phyloP scores from a whole-genome alignment of 148 eudicot species.

The Limonium bicolor region DNA sequence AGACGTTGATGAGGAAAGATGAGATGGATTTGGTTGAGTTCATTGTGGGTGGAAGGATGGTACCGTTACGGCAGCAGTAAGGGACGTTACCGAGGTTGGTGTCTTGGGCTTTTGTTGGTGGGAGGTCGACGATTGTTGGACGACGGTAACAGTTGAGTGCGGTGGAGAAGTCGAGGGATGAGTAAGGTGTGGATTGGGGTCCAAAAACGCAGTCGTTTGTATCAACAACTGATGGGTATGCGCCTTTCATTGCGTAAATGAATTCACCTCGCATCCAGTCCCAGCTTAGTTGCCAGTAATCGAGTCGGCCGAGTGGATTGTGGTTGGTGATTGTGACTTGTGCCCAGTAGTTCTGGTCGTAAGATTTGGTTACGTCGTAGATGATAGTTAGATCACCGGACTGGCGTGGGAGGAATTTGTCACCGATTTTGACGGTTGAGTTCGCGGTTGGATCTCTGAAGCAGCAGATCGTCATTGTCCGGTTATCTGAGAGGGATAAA shows the following conservation, averaged over 20 bases:
- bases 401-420: slow-evolving; percentile 37
- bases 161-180: slow-evolving; percentile 28
- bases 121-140: slow-evolving; percentile 52
- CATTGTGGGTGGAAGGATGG: slow-evolving; percentile 49
- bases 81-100: slow-evolving; percentile 32
- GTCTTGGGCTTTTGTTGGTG: slow-evolving; percentile 41
- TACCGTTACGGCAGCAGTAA: slow-evolving; percentile 60
- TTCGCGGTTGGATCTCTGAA: slow-evolving; percentile 28
- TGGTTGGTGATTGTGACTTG: slow-evolving; percentile 41
- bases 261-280: slow-evolving; percentile 56
- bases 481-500: slow-evolving; percentile 13
- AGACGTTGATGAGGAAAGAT: slow-evolving; percentile 36
- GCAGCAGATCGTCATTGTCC: slow-evolving; percentile 43
- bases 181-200: slow-evolving; percentile 20
- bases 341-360: slow-evolving; percentile 34
- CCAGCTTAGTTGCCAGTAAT: slow-evolving; percentile 46
- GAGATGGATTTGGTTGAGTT: slow-evolving; percentile 45
- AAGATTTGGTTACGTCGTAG: slow-evolving; percentile 32
- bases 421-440: slow-evolving; percentile 17
- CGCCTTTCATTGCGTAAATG: slow-evolving; percentile 49
- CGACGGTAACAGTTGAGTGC: slow-evolving; percentile 39
- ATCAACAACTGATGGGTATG: slow-evolving; percentile 30
- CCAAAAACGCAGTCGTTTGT: slow-evolving; percentile 38
- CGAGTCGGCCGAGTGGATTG: slow-evolving; percentile 31
- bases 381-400: slow-evolving; percentile 43